Evolutionary conservation across 129 eudicot genomes (phyloP).

Genomic region (sunflower (Helianthus annuus)): HanXRQr2.0-SUNRISE NC_035441.2:118931527-118932026

Average conservation of each 20-base stretch:
- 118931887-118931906: slow-evolving; percentile 11
- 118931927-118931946: not conserved
- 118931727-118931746: slow-evolving; percentile 5
- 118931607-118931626: slow-evolving; percentile 17
- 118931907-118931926: not conserved
- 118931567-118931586: slow-evolving; percentile 1
- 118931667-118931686: slow-evolving; percentile 7
- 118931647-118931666: not conserved
- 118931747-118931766: slow-evolving; percentile 11
- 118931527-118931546: not conserved
- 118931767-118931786: slow-evolving; percentile 11
- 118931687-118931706: slow-evolving; percentile 1
- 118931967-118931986: slow-evolving; percentile 1
- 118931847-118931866: slow-evolving; percentile 8
- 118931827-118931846: slow-evolving; percentile 16
- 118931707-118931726: not conserved
- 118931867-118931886: slow-evolving; percentile 9
- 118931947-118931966: not conserved
- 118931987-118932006: slow-evolving; percentile 5
- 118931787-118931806: slow-evolving; percentile 3
- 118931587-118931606: slow-evolving; percentile 9
- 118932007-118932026: slow-evolving; percentile 1
- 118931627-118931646: not conserved
- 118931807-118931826: slow-evolving; percentile 13
- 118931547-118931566: slow-evolving; percentile 13